Percentiles rank a stretch among this genome's conserved stretches.
Evolutionary conservation across 148 eudicot genomes (phyloP).

Genomic region (Chenopodium formosanum): DNA sequence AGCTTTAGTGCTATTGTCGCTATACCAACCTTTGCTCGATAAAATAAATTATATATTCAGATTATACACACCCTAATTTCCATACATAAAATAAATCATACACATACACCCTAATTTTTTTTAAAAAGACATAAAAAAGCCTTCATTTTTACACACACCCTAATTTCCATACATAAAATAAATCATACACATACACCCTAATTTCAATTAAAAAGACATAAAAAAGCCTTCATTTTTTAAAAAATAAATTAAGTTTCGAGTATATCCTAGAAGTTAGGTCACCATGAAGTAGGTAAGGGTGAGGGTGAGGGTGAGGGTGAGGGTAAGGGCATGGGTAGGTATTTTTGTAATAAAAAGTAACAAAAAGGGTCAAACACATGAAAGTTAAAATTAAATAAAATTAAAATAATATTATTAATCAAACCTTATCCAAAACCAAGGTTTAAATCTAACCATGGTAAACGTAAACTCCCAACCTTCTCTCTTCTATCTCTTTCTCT

Average conservation of each 20-base stretch:
- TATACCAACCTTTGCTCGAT: no score
- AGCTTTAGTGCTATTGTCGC: no score
- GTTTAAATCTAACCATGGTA: conserved; percentile 32
- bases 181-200: not conserved
- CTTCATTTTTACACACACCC: no score
- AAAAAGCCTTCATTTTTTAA: not conserved
- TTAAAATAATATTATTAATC: not conserved
- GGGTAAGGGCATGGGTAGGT: not conserved
- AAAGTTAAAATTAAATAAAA: not conserved
- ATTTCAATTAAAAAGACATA: not conserved
- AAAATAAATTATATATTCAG: no score
- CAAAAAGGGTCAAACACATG: not conserved
- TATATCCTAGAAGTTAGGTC: not conserved
- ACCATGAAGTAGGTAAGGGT: not conserved
- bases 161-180: no score
- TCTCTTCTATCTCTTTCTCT: not conserved
- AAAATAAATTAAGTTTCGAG: not conserved
- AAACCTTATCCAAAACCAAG: conserved; percentile 27
- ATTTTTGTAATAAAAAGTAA: conserved; percentile 9
- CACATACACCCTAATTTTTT: not conserved
- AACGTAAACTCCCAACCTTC: not conserved
- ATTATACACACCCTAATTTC: no score
- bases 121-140: not conserved
- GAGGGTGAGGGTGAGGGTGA: not conserved
- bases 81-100: no score